These are phyloP conservation scores for Salvia hispanica DNA, from an alignment of 257 asterid genomes.

Conservation along the genomic window DNA sequence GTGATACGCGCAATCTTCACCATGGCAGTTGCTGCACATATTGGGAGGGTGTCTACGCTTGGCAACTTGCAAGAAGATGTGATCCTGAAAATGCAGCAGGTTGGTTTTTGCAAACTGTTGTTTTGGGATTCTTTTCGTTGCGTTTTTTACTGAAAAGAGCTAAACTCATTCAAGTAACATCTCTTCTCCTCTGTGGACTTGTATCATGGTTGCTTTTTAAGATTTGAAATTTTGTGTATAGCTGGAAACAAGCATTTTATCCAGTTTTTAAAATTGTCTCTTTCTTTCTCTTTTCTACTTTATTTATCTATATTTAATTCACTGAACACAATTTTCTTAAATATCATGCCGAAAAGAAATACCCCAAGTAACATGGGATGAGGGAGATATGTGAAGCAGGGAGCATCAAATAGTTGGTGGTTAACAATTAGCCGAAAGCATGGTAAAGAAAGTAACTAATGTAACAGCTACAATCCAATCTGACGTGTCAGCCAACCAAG, in stretches of 20 bases:
- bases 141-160: conserved; percentile 70
- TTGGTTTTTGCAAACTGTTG: conserved; percentile 92
- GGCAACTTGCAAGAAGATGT: conserved; percentile 74
- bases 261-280: too few species aligned
- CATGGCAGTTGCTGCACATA: conserved; percentile 49
- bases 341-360: too few species aligned
- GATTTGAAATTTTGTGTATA: too few species aligned
- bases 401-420: neutral
- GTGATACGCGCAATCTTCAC: conserved; percentile 43
- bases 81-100: conserved; percentile 86
- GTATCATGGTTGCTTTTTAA: neutral
- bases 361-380: too few species aligned
- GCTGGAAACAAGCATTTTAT: too few species aligned
- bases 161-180: neutral
- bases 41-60: conserved; percentile 86
- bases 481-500: neutral
- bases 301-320: too few species aligned
- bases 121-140: conserved; percentile 73
- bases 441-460: neutral
- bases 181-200: neutral
- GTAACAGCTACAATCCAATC: conserved; percentile 19
- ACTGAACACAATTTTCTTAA: too few species aligned
- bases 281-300: too few species aligned
- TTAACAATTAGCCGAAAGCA: neutral
- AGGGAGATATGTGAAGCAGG: neutral